Evolutionary conservation across 768 basidiomycete species (phyloP).

Genomic region (Artomyces pyxidatus): DNA sequence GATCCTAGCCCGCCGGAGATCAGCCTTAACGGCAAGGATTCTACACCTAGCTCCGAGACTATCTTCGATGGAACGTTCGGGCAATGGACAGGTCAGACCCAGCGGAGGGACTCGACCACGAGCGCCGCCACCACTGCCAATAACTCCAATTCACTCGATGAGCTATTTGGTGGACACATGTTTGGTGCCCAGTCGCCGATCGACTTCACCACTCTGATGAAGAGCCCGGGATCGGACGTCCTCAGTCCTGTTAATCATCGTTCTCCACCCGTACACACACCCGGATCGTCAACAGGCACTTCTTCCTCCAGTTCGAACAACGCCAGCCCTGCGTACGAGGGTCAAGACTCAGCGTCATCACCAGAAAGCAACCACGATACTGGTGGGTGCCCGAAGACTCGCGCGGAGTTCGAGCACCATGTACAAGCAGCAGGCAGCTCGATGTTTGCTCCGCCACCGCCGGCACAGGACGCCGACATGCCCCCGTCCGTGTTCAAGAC

Average conservation of each 20-base stretch:
- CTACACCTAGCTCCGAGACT: not conserved
- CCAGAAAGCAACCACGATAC: constrained; percentile 11
- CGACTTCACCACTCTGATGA: constrained; percentile 10
- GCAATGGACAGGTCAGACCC: constrained; percentile 22
- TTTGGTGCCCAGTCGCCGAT: constrained; percentile 21
- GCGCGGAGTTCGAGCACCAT: constrained; percentile 38
- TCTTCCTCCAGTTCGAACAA: constrained; percentile 13
- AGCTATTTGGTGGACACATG: constrained; percentile 36
- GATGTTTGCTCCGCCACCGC: constrained; percentile 35
- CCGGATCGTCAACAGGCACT: too few species aligned
- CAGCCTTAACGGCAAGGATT: constrained; percentile 10
- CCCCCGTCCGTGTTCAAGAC: constrained; percentile 26
- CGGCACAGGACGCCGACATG: constrained; percentile 6
- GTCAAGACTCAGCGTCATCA: constrained; percentile 15
- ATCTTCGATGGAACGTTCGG: constrained; percentile 40
- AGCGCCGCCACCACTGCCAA: constrained; percentile 17
- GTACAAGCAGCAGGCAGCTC: constrained; percentile 54
- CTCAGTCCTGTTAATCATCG: constrained; percentile 54
- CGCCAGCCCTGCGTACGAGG: constrained; percentile 15
- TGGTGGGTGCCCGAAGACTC: constrained; percentile 44
- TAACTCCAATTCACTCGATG: constrained; percentile 35
- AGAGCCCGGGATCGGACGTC: constrained; percentile 18
- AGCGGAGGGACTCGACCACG: constrained; percentile 20
- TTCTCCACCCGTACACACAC: constrained; percentile 14
- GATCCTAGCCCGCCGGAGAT: constrained; percentile 26